Evolutionary conservation across 306 rosid species (phyloP).

Genomic region (Parietaria judaica): DNA sequence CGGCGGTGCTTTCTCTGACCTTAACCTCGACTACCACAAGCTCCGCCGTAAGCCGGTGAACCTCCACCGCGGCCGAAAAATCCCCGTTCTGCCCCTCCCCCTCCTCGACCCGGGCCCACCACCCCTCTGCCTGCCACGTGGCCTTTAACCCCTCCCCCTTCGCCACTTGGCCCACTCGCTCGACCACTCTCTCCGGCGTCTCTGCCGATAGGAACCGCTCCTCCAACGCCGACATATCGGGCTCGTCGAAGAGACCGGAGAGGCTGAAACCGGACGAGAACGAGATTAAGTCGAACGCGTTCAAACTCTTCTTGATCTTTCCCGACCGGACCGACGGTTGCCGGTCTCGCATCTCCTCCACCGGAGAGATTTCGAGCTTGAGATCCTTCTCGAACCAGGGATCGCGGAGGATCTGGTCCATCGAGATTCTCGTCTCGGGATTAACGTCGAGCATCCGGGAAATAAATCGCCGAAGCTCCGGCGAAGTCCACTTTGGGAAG

Average conservation of each 20-base stretch:
- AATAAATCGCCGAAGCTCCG: conserved; percentile 32
- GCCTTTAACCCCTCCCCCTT: conserved; percentile 23
- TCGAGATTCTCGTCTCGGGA: conserved; percentile 46
- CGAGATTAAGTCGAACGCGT: conserved; percentile 72
- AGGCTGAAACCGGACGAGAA: conserved; percentile 59
- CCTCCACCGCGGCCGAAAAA: conserved; percentile 16
- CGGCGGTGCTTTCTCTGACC: conserved; percentile 12
- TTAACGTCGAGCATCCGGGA: conserved; percentile 55
- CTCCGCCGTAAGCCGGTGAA: conserved; percentile 60
- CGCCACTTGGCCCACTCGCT: conserved; percentile 36
- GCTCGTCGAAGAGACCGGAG: conserved; percentile 35
- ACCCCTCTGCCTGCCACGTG: conserved; percentile 16
- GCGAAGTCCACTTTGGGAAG: conserved; percentile 46
- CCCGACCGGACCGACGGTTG: not conserved
- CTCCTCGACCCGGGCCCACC: conserved; percentile 42
- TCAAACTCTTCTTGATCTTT: conserved; percentile 21
- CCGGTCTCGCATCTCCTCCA: not conserved
- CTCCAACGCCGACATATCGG: conserved; percentile 15
- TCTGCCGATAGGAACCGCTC: conserved; percentile 47
- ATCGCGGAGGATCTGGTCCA: conserved; percentile 44
- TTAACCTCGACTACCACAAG: conserved; percentile 51
- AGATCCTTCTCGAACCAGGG: conserved; percentile 46
- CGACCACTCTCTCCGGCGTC: conserved; percentile 31
- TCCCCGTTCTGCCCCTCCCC: conserved; percentile 52
- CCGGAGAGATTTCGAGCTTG: too few species aligned